Percentiles rank a stretch among this genome's conserved stretches.
These are phyloP conservation scores for Panus rudis DNA, from an alignment of 768 basidiomycete genomes.

Conservation along the genomic window DNA sequence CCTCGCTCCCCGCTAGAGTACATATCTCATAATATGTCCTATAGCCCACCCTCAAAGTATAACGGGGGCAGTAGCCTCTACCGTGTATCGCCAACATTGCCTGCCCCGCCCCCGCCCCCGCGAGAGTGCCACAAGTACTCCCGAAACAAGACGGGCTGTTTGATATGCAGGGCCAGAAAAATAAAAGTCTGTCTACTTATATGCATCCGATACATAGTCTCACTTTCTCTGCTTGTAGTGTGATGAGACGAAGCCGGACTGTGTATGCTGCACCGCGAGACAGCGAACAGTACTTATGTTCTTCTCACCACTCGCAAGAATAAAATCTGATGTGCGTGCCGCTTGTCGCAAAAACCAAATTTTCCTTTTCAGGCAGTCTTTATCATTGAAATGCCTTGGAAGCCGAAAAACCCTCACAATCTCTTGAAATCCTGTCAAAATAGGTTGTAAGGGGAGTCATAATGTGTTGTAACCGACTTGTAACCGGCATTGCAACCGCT, in stretches of 20 bases:
- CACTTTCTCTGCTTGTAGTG: constrained; percentile 45
- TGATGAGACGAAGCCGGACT: constrained; percentile 84
- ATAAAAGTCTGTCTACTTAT: constrained; percentile 79
- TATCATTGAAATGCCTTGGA: too few species aligned
- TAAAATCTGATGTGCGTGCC: too few species aligned
- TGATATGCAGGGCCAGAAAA: constrained; percentile 91
- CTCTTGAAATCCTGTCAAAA: too few species aligned
- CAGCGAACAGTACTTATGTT: constrained; percentile 62
- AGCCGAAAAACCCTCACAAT: too few species aligned
- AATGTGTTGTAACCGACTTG: too few species aligned
- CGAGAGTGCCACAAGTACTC: constrained; percentile 90
- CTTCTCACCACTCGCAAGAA: background rate
- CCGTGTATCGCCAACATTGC: constrained; percentile 39
- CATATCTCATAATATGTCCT: constrained; percentile 1
- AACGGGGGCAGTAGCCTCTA: constrained; percentile 35
- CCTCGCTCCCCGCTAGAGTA: background rate
- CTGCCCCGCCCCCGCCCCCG: constrained; percentile 43
- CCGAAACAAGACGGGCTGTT: constrained; percentile 88
- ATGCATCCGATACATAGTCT: constrained; percentile 5
- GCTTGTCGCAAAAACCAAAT: too few species aligned
- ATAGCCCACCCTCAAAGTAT: constrained; percentile 20
- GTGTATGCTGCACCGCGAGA: constrained; percentile 80
- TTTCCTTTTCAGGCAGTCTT: too few species aligned
- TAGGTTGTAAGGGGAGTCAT: too few species aligned
- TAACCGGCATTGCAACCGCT: too few species aligned